phyloP scores from a whole-genome alignment of 192 early-diverging fungal species.

The Mortierella antarctica region DNA sequence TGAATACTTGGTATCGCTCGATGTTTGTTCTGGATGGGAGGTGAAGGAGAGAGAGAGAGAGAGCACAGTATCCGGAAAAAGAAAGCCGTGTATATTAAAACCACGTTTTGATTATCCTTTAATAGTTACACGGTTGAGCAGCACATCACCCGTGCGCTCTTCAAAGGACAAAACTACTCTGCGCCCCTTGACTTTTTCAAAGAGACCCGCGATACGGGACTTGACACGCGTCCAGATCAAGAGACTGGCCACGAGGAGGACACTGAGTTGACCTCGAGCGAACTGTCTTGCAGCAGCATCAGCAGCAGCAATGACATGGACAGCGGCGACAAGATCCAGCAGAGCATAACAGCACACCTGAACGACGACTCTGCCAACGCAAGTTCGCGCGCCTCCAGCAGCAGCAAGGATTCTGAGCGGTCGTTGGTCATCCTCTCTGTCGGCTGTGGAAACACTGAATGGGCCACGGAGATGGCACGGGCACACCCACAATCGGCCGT shows the following conservation, averaged over 20 bases:
- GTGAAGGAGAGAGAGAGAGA: background rate
- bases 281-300: background rate
- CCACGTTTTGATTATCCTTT: conserved; percentile 20
- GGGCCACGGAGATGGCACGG: conserved; percentile 50
- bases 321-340: background rate
- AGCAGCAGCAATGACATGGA: background rate
- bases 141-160: conserved; percentile 36
- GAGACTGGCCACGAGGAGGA: background rate
- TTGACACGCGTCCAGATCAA: background rate
- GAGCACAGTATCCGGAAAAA: conserved; percentile 4
- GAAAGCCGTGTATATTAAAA: conserved; percentile 22
- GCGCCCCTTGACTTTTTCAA: conserved; percentile 51
- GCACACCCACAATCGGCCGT: conserved; percentile 50
- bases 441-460: conserved; percentile 46
- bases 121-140: conserved; percentile 47
- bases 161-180: conserved; percentile 52
- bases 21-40: background rate
- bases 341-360: background rate
- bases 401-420: conserved; percentile 22
- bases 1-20: no score
- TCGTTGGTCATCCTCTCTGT: conserved; percentile 49
- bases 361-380: conserved; percentile 4
- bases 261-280: conserved; percentile 4
- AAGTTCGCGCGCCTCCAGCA: background rate
- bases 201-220: background rate